Base-by-base conservation (phyloP, 495 filamentous ascomycete species). In the Xylaria nigripes region DNA sequence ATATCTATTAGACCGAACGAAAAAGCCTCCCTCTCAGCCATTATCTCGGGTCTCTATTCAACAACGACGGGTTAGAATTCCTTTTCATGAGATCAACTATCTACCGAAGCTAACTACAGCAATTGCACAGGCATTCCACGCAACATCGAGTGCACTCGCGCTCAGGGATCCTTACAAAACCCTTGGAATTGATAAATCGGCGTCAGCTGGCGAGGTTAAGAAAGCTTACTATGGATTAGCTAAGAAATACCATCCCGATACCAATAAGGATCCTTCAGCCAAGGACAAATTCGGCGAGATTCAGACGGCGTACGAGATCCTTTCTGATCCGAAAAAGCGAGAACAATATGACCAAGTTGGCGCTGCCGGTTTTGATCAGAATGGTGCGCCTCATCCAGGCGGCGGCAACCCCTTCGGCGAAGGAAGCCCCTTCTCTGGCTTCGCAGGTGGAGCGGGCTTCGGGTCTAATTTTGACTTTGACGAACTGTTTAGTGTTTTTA, bases 191-290 rank as follows among this genome's bases (percentile, higher is more conserved):
- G 74, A 76, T 53, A 92, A 88, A 66, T 75, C 67, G 38, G 88
- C 93, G 13, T 85, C 89, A n/a, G 70, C 87, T 5, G 66, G 82
- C 50, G 94, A 96, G 6, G 96, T 98, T 63, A 98, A 98, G 66
- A 97, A 96, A 70, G 92, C 93, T 2, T 98, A 98, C 75, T 98
- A 98, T 68, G 85, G 89, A 49, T 74, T 96, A 56, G 93, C 93
- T n/a, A 97, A 97, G 72, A 97, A 96, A 66, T 98, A 83, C 66
- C 93, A 98, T 62, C 93, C 93, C 7, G 93, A 98, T 69, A 96
- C 93, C 34, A 97, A 96, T 74, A 98, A 96, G 71, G 93, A 96
- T 48, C 65, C 89, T 7, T 75, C 73, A 6, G 92, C 93, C 27
- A 96, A 96, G 68, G 93, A 97, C 50, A 92, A 87, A 62, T 98